Evolutionary conservation across 768 basidiomycete genomes (phyloP).

Genomic region (Trametes meyenii): DNA sequence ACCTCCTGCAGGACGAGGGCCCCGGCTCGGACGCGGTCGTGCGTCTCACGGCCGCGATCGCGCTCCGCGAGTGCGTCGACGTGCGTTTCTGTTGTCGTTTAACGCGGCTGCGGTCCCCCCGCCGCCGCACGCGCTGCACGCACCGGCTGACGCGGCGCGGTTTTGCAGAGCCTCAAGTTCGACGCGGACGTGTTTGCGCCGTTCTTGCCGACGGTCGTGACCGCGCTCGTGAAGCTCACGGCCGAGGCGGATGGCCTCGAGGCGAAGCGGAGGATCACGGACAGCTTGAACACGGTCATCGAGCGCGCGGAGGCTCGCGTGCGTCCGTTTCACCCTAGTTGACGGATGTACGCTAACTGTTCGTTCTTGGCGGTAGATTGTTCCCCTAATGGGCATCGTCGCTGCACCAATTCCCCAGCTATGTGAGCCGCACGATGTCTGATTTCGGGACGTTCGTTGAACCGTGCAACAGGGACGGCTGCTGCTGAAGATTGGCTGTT

Average conservation of each 20-base stretch:
- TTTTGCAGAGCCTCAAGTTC: slow-evolving; percentile 64
- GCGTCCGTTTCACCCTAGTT: slow-evolving; percentile 15
- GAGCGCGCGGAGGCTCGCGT: slow-evolving; percentile 47
- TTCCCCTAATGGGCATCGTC: slow-evolving; percentile 64
- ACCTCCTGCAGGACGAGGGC: slow-evolving; percentile 71
- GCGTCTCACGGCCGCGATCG: slow-evolving; percentile 79
- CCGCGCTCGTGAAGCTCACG: slow-evolving; percentile 70
- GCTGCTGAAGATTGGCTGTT: slow-evolving; percentile 73
- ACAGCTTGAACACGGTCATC: slow-evolving; percentile 70
- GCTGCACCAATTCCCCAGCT: slow-evolving; percentile 66
- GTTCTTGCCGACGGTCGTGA: slow-evolving; percentile 60
- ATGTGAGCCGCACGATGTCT: slow-evolving; percentile 49
- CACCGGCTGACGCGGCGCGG: neutral
- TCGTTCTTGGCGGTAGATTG: slow-evolving; percentile 49
- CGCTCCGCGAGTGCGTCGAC: slow-evolving; percentile 82
- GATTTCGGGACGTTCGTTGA: neutral
- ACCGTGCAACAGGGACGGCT: slow-evolving; percentile 55
- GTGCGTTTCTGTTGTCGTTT: slow-evolving; percentile 42
- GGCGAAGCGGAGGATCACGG: slow-evolving; percentile 73
- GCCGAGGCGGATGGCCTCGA: slow-evolving; percentile 76
- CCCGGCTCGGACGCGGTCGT: slow-evolving; percentile 82
- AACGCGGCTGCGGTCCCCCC: neutral
- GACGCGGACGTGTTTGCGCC: slow-evolving; percentile 66
- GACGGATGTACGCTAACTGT: neutral
- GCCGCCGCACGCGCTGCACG: neutral